Evolutionary conservation across 306 rosid genomes (phyloP).

Genomic region (Medicago arabica): DNA sequence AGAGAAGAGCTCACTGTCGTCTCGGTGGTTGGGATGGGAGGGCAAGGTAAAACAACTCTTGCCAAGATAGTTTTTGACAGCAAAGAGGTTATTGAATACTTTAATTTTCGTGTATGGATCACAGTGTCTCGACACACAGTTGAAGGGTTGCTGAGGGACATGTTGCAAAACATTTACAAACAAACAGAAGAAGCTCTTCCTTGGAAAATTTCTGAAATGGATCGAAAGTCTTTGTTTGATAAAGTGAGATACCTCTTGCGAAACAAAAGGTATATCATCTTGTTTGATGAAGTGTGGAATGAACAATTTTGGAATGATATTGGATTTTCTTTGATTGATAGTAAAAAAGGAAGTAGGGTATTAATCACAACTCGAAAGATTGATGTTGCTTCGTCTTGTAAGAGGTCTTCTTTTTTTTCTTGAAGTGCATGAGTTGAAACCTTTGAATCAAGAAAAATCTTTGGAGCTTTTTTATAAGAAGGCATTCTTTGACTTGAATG

Average conservation of each 20-base stretch:
- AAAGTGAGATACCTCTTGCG: background rate
- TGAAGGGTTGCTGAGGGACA: background rate
- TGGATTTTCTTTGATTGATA: background rate
- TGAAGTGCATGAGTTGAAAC: background rate
- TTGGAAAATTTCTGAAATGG: background rate
- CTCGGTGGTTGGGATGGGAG: slow-evolving; percentile 5
- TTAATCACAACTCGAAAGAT: background rate
- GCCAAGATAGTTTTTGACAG: slow-evolving; percentile 25
- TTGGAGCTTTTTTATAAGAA: background rate
- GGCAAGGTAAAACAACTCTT: slow-evolving; percentile 35
- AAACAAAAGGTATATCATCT: background rate
- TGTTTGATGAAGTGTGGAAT: background rate
- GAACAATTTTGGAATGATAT: background rate
- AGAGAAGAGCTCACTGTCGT: background rate
- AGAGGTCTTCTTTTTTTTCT: background rate
- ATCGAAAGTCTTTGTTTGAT: background rate
- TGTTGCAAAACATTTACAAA: background rate
- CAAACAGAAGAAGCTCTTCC: background rate
- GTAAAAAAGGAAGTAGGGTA: slow-evolving; percentile 8
- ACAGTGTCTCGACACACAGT: slow-evolving; percentile 10
- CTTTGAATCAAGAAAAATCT: background rate
- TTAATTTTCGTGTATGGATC: background rate
- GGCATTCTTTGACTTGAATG: background rate
- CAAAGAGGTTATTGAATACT: background rate
- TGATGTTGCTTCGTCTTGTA: background rate